Evolutionary conservation across 345 rosid species (phyloP).

Genomic region (Camelina laxa): DNA sequence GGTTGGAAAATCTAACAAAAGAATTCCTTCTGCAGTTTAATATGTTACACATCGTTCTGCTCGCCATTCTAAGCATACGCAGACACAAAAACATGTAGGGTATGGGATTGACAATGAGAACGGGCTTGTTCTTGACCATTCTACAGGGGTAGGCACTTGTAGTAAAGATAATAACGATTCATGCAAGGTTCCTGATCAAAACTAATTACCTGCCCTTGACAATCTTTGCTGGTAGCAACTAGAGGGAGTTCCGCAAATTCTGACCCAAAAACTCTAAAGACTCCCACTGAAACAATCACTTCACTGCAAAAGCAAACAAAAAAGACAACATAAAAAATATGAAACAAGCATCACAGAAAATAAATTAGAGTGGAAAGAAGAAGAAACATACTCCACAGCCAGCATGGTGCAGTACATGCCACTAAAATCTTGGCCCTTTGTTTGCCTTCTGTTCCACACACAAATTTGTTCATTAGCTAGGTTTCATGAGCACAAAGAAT

Average conservation of each 20-base stretch:
- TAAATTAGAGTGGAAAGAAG: neutral
- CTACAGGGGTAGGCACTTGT: neutral
- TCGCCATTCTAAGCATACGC: neutral
- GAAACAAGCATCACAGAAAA: neutral
- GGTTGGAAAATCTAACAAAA: neutral
- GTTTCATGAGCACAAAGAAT: neutral
- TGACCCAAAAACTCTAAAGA: slow-evolving; percentile 75
- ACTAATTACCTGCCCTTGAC: slow-evolving; percentile 65
- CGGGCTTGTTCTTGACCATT: neutral
- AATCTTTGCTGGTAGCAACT: slow-evolving; percentile 74
- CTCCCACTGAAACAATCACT: slow-evolving; percentile 78
- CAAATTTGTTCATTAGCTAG: slow-evolving; percentile 19
- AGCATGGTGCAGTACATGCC: slow-evolving; percentile 89
- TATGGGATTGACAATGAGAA: neutral
- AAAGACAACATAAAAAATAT: neutral
- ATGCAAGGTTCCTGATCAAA: neutral
- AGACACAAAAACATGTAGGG: neutral
- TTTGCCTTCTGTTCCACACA: slow-evolving; percentile 53
- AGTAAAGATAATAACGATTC: neutral
- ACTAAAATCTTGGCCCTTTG: slow-evolving; percentile 72
- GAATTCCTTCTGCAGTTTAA: neutral
- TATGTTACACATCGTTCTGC: neutral
- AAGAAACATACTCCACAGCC: slow-evolving; percentile 72
- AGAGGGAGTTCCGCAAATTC: slow-evolving; percentile 94
- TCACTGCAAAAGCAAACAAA: slow-evolving; percentile 56